These are phyloP conservation scores for Thyridium curvatum DNA, from an alignment of 2,329 filamentous ascomycete genomes.

Conservation along the genomic window DNA sequence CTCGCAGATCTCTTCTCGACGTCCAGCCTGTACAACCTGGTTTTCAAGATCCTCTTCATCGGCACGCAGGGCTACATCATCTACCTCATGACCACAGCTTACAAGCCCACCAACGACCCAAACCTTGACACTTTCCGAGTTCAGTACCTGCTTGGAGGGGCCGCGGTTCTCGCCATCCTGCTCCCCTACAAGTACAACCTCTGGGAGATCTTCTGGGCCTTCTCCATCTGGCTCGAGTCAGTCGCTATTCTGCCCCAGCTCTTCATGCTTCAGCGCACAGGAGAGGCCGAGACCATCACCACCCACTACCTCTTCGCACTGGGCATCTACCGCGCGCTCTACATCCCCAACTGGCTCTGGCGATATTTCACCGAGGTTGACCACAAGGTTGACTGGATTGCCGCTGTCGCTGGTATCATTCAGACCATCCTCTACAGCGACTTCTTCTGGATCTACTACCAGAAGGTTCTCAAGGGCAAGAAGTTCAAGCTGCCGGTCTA, in stretches of 20 bases:
- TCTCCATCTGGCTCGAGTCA: slow-evolving; percentile 95
- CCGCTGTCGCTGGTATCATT: slow-evolving; percentile 80
- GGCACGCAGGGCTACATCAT: slow-evolving; percentile 85
- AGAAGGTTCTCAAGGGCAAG: slow-evolving; percentile 84
- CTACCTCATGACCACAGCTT: slow-evolving; percentile 96
- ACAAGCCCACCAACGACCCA: slow-evolving; percentile 95
- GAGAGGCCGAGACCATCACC: slow-evolving; percentile 98
- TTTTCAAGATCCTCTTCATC: slow-evolving; percentile 97
- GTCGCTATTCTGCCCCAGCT: slow-evolving; percentile 96
- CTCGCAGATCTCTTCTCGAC: slow-evolving; percentile 76
- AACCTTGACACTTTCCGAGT: slow-evolving; percentile 97
- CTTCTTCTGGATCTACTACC: slow-evolving; percentile 99
- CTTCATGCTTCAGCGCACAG: slow-evolving; percentile 96
- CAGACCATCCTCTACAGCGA: slow-evolving; percentile 96
- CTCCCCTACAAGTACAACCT: slow-evolving; percentile 81
- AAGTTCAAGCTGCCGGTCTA: slow-evolving; percentile 83
- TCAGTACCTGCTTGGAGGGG: slow-evolving; percentile 82
- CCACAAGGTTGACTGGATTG: slow-evolving; percentile 76
- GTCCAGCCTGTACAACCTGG: slow-evolving; percentile 79
- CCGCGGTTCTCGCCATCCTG: slow-evolving; percentile 70
- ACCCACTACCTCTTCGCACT: slow-evolving; percentile 96
- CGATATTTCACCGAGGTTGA: slow-evolving; percentile 70
- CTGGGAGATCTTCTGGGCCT: slow-evolving; percentile 90
- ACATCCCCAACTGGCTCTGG: slow-evolving; percentile 99
- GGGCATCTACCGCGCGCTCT: slow-evolving; percentile 84